Evolutionary conservation across 805 yeast species (phyloP), one percentile per base, ranked within the genome.

Genomic region (Candida pseudoglaebosa): DNA sequence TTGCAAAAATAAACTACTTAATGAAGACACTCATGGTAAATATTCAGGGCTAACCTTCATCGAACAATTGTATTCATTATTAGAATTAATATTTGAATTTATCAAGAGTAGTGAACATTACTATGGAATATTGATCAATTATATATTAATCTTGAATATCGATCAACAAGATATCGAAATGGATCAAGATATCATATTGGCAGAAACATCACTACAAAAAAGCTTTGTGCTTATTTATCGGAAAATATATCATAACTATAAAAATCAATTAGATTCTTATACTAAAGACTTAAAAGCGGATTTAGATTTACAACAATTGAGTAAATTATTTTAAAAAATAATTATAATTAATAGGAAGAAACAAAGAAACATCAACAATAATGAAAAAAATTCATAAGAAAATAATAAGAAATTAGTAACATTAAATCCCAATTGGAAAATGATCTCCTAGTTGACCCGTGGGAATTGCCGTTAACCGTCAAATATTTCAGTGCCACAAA

Each of bases 251-350:
- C 57, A 56, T 24, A 67, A 63, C 15, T 81, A 76, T 50, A 69
- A 70, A 40, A 59, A 59, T 2, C 58, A 61, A 15, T 46, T 73
- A 29, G 64, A 62, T 28, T 48, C 56, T 3, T 73, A 82, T 39
- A 65, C 70, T 0, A 67, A 60, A 31, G 87, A 80, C 48, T 57
- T 83, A 38, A 66, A 69, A n/a, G 56, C 62, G 19, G 87, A 82
- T 46, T 56, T 66, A 8, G 76, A 71, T 18, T 50, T 82, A 37
- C 62, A 70, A 37, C 73, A 61, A 36, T 61, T 83, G 19, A 44
- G 50, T 14, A 42, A 42, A 22, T 29, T 42, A 12, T 42, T 47
- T 9, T 43, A 15, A 26, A 26, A n/a, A n/a, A n/a, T n/a, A n/a
- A n/a, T n/a, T n/a, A n/a, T n/a, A n/a, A n/a, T n/a, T n/a, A n/a